phyloP scores from a whole-genome alignment of 208 protist genomes.

The Phytomonas sp. region DNA sequence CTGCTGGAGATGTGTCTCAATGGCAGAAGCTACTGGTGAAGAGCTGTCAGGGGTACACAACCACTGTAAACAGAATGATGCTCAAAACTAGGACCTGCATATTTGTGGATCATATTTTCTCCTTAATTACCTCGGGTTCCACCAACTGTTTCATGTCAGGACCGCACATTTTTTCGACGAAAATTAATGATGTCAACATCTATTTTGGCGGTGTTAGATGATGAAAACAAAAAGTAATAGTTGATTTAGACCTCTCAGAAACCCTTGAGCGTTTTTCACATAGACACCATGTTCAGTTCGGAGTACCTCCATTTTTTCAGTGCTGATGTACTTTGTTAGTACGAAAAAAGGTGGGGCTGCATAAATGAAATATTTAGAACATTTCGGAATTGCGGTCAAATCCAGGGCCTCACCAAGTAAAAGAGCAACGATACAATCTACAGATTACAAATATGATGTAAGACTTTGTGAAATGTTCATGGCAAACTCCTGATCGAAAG shows the following conservation, averaged over 20 bases:
- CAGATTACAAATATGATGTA: conserved; percentile 56
- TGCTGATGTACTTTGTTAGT: background rate
- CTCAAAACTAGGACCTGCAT: background rate
- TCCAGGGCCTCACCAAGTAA: conserved; percentile 46
- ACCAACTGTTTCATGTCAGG: background rate
- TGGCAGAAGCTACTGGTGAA: background rate
- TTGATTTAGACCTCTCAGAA: background rate
- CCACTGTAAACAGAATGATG: background rate
- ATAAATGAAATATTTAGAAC: conserved; percentile 30
- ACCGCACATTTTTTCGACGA: background rate
- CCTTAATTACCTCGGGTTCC: background rate
- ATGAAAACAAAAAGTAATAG: background rate
- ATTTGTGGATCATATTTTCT: background rate
- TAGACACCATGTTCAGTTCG: background rate
- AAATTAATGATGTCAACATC: background rate
- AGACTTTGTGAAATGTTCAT: conserved; percentile 51
- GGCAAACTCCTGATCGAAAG: conserved; percentile 76
- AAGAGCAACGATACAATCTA: conserved; percentile 62
- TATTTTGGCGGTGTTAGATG: background rate
- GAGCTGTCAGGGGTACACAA: background rate
- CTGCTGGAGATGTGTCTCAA: background rate
- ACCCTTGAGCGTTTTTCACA: background rate
- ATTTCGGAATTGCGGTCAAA: conserved; percentile 34
- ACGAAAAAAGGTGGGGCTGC: conserved; percentile 18
- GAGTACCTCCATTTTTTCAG: background rate